These are phyloP conservation scores for Leptomonas pyrrhocoris DNA, from an alignment of 208 protist genomes.

Conservation along the genomic window DNA sequence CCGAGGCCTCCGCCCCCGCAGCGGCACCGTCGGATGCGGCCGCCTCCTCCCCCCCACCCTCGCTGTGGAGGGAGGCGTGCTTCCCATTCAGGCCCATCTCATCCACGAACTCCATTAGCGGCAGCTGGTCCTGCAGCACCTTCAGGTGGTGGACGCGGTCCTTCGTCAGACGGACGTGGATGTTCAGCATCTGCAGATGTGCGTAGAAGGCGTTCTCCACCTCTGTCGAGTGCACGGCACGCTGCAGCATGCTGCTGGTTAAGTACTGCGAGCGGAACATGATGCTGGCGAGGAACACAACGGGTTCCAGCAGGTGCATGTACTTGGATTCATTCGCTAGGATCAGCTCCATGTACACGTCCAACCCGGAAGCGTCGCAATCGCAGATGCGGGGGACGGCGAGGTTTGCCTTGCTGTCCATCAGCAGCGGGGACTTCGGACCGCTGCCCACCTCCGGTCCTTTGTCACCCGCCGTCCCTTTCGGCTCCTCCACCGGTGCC, in stretches of 20 bases:
- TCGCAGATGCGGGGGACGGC: slow-evolving; percentile 24
- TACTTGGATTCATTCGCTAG: slow-evolving; percentile 65
- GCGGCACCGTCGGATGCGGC: not conserved
- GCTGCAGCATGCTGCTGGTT: slow-evolving; percentile 73
- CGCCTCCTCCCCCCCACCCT: slow-evolving; percentile 16
- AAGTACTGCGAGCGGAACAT: slow-evolving; percentile 87
- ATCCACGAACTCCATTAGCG: slow-evolving; percentile 73
- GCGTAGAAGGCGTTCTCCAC: slow-evolving; percentile 78
- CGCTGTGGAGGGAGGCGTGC: slow-evolving; percentile 8
- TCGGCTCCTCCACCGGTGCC: not conserved
- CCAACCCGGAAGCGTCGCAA: slow-evolving; percentile 33
- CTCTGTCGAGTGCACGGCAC: slow-evolving; percentile 44
- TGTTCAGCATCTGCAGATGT: slow-evolving; percentile 76
- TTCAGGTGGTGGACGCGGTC: slow-evolving; percentile 59
- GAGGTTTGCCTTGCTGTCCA: slow-evolving; percentile 14
- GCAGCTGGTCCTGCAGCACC: slow-evolving; percentile 71
- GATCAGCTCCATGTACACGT: slow-evolving; percentile 71
- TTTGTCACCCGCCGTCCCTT: not conserved
- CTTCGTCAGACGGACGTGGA: slow-evolving; percentile 54
- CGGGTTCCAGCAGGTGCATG: slow-evolving; percentile 62
- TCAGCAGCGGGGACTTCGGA: not conserved
- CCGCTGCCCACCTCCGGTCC: not conserved
- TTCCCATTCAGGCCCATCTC: slow-evolving; percentile 48
- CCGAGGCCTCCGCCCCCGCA: not conserved
- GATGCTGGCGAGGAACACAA: slow-evolving; percentile 78